phyloP scores from a whole-genome alignment of 2,329 filamentous ascomycete genomes.

The Sphaerulina populicola region DNA sequence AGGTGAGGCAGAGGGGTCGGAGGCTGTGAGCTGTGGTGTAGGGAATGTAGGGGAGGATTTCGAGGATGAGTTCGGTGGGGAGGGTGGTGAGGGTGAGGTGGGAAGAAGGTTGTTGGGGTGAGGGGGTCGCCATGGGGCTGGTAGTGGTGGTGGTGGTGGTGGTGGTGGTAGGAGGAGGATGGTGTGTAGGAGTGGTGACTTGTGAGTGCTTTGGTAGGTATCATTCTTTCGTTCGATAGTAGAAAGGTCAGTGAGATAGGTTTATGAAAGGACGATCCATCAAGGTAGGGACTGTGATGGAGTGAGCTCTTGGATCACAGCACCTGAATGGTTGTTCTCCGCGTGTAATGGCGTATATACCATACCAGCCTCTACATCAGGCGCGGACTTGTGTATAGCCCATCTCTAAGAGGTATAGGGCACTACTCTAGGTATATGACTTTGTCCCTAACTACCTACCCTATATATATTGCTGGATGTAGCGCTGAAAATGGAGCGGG shows the following conservation, averaged over 20 bases:
- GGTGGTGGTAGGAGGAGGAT: neutral
- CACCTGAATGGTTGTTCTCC: slow-evolving; percentile 4
- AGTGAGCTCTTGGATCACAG: neutral
- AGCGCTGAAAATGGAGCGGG: too few relatives aligned
- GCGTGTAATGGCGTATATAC: neutral
- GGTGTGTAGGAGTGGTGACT: neutral
- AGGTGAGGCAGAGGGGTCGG: slow-evolving; percentile 24
- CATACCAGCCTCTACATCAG: too few relatives aligned
- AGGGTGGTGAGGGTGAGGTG: slow-evolving; percentile 14
- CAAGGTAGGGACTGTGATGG: slow-evolving; percentile 9
- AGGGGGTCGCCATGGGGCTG: neutral
- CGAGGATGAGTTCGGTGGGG: slow-evolving; percentile 28
- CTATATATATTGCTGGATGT: too few relatives aligned
- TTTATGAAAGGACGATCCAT: slow-evolving; percentile 5
- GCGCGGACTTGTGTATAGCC: too few relatives aligned
- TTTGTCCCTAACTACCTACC: too few relatives aligned
- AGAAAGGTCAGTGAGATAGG: neutral
- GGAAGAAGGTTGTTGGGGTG: neutral
- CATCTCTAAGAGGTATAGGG: too few relatives aligned
- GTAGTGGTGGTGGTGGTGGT: neutral
- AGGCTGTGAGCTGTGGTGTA: slow-evolving; percentile 24
- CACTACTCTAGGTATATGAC: too few relatives aligned
- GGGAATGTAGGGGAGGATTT: slow-evolving; percentile 28
- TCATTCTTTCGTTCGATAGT: too few relatives aligned
- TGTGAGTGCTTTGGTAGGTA: neutral